These are phyloP conservation scores for Saccharomyces pastorianus DNA, from an alignment of 1,139 yeast species.

Conservation along the genomic window DNA sequence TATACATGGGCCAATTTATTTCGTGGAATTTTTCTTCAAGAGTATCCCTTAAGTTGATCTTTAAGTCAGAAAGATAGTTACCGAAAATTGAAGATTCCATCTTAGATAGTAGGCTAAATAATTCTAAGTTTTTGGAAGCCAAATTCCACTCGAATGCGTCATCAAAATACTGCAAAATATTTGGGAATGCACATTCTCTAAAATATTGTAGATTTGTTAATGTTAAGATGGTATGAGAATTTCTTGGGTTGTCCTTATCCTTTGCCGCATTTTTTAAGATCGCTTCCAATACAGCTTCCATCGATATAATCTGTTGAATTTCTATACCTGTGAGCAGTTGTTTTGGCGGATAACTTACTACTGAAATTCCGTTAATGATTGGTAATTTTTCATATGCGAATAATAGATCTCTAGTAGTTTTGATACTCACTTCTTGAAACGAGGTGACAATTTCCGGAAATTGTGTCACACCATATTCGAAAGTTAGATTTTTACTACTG, in stretches of 20 bases:
- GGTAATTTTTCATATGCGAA: slow-evolving; percentile 33
- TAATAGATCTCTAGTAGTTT: slow-evolving; percentile 31
- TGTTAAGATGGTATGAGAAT: slow-evolving; percentile 36
- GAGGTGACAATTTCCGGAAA: slow-evolving; percentile 39
- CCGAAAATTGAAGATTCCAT: slow-evolving; percentile 48
- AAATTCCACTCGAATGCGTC: slow-evolving; percentile 39
- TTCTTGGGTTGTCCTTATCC: slow-evolving; percentile 33
- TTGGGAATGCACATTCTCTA: slow-evolving; percentile 39
- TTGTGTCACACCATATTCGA: slow-evolving; percentile 40
- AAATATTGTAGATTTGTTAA: slow-evolving; percentile 47
- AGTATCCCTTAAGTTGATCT: slow-evolving; percentile 40
- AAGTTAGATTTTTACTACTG: slow-evolving; percentile 12
- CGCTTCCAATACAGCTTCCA: slow-evolving; percentile 44
- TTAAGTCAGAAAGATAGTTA: slow-evolving; percentile 43
- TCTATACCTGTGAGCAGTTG: slow-evolving; percentile 39
- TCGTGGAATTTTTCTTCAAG: slow-evolving; percentile 41
- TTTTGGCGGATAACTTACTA: slow-evolving; percentile 39
- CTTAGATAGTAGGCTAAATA: slow-evolving; percentile 39
- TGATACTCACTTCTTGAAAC: slow-evolving; percentile 37
- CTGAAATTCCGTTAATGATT: slow-evolving; percentile 33
- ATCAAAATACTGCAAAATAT: slow-evolving; percentile 42
- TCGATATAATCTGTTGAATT: slow-evolving; percentile 43
- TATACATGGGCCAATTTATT: slow-evolving; percentile 39
- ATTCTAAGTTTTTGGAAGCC: slow-evolving; percentile 35
- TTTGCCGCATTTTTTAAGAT: slow-evolving; percentile 39